Percentiles rank a stretch among this genome's conserved stretches.
phyloP scores from a whole-genome alignment of 2,329 filamentous ascomycete species.

The Spiromastix sp. region DNA sequence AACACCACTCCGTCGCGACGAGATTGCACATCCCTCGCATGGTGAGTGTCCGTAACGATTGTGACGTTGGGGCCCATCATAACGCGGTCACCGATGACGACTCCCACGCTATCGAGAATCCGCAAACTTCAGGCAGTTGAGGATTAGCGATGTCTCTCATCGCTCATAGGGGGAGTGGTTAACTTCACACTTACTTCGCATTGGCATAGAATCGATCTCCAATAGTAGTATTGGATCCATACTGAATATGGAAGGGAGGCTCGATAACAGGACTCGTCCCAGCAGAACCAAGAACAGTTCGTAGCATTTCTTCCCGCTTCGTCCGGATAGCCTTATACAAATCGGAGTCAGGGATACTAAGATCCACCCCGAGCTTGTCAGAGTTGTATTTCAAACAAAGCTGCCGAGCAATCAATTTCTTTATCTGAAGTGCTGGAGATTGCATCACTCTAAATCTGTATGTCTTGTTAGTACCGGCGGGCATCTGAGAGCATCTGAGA shows the following conservation, averaged over 20 bases:
- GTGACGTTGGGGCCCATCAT: slow-evolving; percentile 41
- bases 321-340: neutral
- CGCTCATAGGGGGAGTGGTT: neutral
- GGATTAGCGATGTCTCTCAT: too few species aligned
- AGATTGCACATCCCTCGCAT: slow-evolving; percentile 33
- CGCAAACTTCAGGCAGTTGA: slow-evolving; percentile 11
- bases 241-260: slow-evolving; percentile 51
- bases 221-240: slow-evolving; percentile 53
- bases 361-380: neutral
- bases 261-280: slow-evolving; percentile 36
- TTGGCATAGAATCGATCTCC: slow-evolving; percentile 50
- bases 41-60: slow-evolving; percentile 41
- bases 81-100: slow-evolving; percentile 40
- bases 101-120: slow-evolving; percentile 39
- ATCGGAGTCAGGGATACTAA: neutral
- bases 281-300: slow-evolving; percentile 8
- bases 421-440: neutral
- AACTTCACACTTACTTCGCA: neutral
- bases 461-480: too few species aligned
- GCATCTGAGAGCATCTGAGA: too few species aligned
- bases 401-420: neutral
- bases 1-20: slow-evolving; percentile 38
- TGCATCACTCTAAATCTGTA: too few species aligned
- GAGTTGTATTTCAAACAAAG: neutral
- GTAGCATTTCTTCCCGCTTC: neutral